These are phyloP conservation scores for Ambrosia trifida DNA, from an alignment of 129 eudicot genomes.

Conservation along the genomic window DNA sequence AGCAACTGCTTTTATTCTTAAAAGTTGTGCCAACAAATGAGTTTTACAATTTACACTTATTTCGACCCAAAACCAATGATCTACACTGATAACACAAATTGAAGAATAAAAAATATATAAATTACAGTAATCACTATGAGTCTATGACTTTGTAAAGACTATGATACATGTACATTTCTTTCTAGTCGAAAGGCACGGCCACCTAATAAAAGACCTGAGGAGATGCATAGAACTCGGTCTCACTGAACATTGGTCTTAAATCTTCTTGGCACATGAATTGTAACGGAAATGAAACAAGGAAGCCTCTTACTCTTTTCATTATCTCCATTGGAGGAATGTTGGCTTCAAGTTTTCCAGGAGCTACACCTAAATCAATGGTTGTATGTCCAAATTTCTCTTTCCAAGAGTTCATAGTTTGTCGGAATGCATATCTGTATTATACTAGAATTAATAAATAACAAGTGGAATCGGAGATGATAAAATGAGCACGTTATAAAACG, in stretches of 20 bases:
- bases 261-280: slow-evolving; percentile 88
- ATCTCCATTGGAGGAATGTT: slow-evolving; percentile 45
- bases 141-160: slow-evolving; percentile 7
- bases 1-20: slow-evolving; percentile 11
- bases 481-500: background rate
- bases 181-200: slow-evolving; percentile 6
- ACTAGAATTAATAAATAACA: background rate
- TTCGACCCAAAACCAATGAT: slow-evolving; percentile 29
- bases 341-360: slow-evolving; percentile 58
- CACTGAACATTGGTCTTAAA: slow-evolving; percentile 82
- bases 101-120: slow-evolving; percentile 7
- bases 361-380: slow-evolving; percentile 92
- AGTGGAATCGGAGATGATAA: background rate
- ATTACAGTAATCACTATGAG: slow-evolving; percentile 6
- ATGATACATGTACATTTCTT: slow-evolving; percentile 24
- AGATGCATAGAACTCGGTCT: slow-evolving; percentile 84
- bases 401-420: slow-evolving; percentile 74
- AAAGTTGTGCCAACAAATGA: slow-evolving; percentile 24
- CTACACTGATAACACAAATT: slow-evolving; percentile 9
- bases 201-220: slow-evolving; percentile 78
- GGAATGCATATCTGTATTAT: slow-evolving; percentile 58
- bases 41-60: slow-evolving; percentile 31
- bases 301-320: slow-evolving; percentile 59
- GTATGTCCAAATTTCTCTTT: slow-evolving; percentile 74
- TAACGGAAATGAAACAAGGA: slow-evolving; percentile 84